Evolutionary conservation across 768 basidiomycete species (phyloP), one percentile per base, ranked within the genome.

Genomic region (Wakefieldia striispora): DNA sequence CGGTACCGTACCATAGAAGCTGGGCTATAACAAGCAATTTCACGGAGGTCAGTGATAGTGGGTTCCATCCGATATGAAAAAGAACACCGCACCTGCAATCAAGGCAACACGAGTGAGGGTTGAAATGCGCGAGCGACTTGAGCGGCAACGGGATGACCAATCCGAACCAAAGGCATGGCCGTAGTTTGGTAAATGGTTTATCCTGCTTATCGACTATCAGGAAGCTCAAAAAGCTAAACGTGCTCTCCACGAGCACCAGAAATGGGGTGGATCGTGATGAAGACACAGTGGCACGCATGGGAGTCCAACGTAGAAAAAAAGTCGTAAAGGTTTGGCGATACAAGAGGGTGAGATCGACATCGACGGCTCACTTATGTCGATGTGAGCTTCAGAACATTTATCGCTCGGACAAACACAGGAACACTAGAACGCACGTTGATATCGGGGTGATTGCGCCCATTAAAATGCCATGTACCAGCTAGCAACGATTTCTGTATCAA

Each of bases 31-130:
- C 65, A 13, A 48, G 43, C 33, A 29, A 66, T 68, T 24, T 64
- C 67, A 47, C 70, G 70, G 6, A 64, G 59, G 37, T 54, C 57
- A 12, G 57, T 66, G 29, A 72, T 60, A 17, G 55, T 61, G 40
- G 11, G 66, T 45, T 58, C 57, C 65, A 34, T 62, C 57, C n/a
- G 50, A 23, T 9, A 53, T 58, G 46, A 65, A 40, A 12, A 20
- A 66, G 34, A 13, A 9, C 21, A 27, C 10, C 0, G 58, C 63
- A 34, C 23, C 55, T 61, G 10, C 54, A 53, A 16, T 55, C 56
- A 60, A 6, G 60, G 61, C 23, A 21, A 42, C 8, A 58, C 59
- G 14, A 65, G 59, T 37, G 27, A 53, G 31, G 35, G 13, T 13
- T 17, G 34, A 45, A 36, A 19, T 45, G 38, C 9, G 47, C 53